Percentiles rank a stretch among this genome's conserved stretches.
phyloP scores from a whole-genome alignment of 2,329 filamentous ascomycete genomes.

The Grosmannia penicillata region DNA sequence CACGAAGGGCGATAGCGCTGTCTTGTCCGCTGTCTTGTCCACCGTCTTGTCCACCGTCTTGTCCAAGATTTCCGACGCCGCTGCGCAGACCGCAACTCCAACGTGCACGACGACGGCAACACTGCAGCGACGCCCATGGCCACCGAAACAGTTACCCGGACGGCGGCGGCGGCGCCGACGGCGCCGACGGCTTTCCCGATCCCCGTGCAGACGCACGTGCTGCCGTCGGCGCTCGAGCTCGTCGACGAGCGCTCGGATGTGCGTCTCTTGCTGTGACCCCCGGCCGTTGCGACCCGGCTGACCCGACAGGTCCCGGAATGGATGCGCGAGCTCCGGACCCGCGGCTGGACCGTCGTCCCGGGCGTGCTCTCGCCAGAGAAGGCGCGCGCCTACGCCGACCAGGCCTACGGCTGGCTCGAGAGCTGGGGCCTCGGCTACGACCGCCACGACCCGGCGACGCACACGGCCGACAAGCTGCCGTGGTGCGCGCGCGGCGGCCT shows the following conservation, averaged over 20 bases:
- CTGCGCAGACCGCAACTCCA: too few species aligned
- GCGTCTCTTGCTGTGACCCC: neutral
- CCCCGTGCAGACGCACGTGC: neutral
- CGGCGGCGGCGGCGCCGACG: neutral
- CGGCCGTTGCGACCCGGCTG: neutral
- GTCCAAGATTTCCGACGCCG: too few species aligned
- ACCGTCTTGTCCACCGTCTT: too few species aligned
- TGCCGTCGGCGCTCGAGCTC: neutral
- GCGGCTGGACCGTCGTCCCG: slow-evolving; percentile 30
- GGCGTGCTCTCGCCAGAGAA: slow-evolving; percentile 21
- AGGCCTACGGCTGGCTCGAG: slow-evolving; percentile 20
- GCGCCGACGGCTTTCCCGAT: neutral
- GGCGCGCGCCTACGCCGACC: neutral
- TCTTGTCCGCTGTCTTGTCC: too few species aligned
- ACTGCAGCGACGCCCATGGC: too few species aligned
- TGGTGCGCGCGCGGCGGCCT: slow-evolving; percentile 24
- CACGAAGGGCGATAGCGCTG: too few species aligned
- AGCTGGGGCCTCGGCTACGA: slow-evolving; percentile 25
- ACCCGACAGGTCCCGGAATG: slow-evolving; percentile 8
- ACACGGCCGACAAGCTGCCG: slow-evolving; percentile 27
- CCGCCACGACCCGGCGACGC: slow-evolving; percentile 21
- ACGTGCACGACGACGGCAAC: too few species aligned
- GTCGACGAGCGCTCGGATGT: neutral
- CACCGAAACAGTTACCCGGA: neutral
- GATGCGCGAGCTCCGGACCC: slow-evolving; percentile 15